Conservation (phyloP, 257 asterid genomes). For the Solanum lycopersicoides region DNA sequence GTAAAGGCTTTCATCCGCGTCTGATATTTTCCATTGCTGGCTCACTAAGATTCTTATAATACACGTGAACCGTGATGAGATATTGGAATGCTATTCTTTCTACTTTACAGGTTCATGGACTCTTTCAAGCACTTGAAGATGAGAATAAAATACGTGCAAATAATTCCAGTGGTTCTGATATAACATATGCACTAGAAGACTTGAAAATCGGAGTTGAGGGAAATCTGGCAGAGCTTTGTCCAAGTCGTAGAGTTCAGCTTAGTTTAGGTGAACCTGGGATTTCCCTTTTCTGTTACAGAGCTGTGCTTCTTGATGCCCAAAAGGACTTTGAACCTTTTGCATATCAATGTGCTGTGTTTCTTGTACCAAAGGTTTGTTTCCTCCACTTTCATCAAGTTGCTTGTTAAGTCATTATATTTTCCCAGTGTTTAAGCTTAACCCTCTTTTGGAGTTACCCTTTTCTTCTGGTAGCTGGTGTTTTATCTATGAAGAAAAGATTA, state of each 20-base stretch:
- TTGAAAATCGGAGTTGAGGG: constrained; percentile 73
- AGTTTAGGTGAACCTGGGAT: constrained; percentile 64
- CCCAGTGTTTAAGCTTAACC: not conserved
- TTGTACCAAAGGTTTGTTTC: constrained; percentile 73
- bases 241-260: constrained; percentile 68
- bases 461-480: not conserved
- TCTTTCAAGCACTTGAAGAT: constrained; percentile 48
- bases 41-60: not conserved
- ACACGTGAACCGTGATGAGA: not conserved
- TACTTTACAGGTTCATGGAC: constrained; percentile 46
- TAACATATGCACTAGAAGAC: constrained; percentile 67
- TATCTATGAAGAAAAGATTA: not conserved
- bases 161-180: constrained; percentile 41
- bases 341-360: constrained; percentile 64
- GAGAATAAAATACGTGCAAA: constrained; percentile 54
- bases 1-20: constrained; percentile 16
- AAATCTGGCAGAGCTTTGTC: constrained; percentile 53
- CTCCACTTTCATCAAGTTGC: not conserved
- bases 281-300: constrained; percentile 57
- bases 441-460: not conserved
- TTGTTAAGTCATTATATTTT: not conserved
- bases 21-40: not conserved
- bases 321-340: constrained; percentile 43
- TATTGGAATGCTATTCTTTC: constrained; percentile 1
- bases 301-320: constrained; percentile 73